A percentile compares a stretch with the other conserved stretches of the same genome.
Evolutionary conservation across 208 protist species (phyloP).

Genomic region (Angomonas desouzai): DNA sequence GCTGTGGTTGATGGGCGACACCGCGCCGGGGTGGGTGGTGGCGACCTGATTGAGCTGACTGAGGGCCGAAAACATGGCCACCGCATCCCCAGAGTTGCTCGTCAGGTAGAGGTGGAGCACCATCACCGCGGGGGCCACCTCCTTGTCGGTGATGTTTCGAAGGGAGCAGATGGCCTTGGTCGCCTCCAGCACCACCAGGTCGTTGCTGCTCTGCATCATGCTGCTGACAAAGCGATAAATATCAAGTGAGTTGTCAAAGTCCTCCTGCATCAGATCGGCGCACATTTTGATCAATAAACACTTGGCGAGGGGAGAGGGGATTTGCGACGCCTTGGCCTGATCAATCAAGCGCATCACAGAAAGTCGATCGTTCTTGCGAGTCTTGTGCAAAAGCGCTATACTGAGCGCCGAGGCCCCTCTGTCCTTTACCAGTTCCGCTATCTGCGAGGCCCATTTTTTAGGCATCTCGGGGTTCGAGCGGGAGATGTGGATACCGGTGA

Average conservation of each 20-base stretch:
- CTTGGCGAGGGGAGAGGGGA: constrained; percentile 92
- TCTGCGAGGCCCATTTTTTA: constrained; percentile 94
- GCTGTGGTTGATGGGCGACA: constrained; percentile 93
- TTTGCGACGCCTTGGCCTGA: constrained; percentile 65
- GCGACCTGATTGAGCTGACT: constrained; percentile 92
- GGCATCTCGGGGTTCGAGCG: constrained; percentile 80
- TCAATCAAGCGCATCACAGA: constrained; percentile 94
- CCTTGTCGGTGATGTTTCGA: constrained; percentile 75
- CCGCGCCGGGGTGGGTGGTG: constrained; percentile 66
- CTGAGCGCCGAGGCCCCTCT: constrained; percentile 90
- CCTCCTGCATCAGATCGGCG: constrained; percentile 90
- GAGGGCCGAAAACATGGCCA: constrained; percentile 94
- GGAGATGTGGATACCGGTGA: constrained; percentile 97
- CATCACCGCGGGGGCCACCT: constrained; percentile 91
- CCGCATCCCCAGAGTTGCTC: constrained; percentile 58
- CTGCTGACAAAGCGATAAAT: constrained; percentile 92
- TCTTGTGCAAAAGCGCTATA: constrained; percentile 97
- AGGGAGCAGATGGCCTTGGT: constrained; percentile 94
- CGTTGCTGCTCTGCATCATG: constrained; percentile 90
- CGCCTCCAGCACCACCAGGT: constrained; percentile 98
- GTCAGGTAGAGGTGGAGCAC: constrained; percentile 94
- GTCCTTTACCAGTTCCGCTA: constrained; percentile 88
- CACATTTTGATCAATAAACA: constrained; percentile 95
- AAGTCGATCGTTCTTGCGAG: constrained; percentile 95
- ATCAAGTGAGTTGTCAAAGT: constrained; percentile 58